Base-by-base conservation (phyloP, 2,329 filamentous ascomycete genomes). In the Penicillium rolfsii region DNA sequence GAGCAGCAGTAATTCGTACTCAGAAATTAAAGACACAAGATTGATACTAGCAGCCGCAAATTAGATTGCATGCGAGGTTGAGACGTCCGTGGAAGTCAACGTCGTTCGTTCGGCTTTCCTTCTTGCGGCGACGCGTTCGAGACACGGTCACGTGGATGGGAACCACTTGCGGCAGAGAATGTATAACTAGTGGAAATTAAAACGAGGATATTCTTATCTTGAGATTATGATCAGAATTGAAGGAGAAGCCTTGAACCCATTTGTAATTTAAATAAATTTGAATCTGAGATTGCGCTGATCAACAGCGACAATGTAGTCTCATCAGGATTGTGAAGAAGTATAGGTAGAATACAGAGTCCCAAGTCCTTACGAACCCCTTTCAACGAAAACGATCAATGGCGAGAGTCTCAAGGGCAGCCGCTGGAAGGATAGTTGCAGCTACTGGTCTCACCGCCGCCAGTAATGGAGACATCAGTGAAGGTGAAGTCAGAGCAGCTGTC, bases 401-500 rank as follows among this genome's bases (percentile, higher is more conserved):
- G 6, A 40, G 6, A 28, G 14, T 11, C 36, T 59, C 8, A 62
- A 19, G 60, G 60, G 22, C 62, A 64, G 36, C 64, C 64, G 16
- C 54, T 66, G 35, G 63, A 52, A 61, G 66, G 66, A 49, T 68
- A 69, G 49, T 71, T 71, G 53, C 70, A 71, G 57, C 65, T 69
- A 59, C 70, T 69, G 9, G 55, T 59, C 36, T 64, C 65, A 53
- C 67, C 67, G 16, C 76, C 76, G 4, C 76, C 77, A 2, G 71
- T 74, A 38, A 80, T 75, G 9, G 66, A 65, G 2, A 79, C 74
- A 52, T 71, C 71, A 7, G 73, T 67, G 62, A 78, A 80, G 2
- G 57, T 67, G 56, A 80, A 71, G 58, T 76, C 70, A 0, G 64
- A 69, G 62, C 78, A 80, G 58, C 74, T 78, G 5, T 75, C 77